Evolutionary conservation across 1,284 basidiomycete genomes (phyloP), one percentile per base, ranked within the genome.

Genomic region (Leccinum griseonigrum): DNA sequence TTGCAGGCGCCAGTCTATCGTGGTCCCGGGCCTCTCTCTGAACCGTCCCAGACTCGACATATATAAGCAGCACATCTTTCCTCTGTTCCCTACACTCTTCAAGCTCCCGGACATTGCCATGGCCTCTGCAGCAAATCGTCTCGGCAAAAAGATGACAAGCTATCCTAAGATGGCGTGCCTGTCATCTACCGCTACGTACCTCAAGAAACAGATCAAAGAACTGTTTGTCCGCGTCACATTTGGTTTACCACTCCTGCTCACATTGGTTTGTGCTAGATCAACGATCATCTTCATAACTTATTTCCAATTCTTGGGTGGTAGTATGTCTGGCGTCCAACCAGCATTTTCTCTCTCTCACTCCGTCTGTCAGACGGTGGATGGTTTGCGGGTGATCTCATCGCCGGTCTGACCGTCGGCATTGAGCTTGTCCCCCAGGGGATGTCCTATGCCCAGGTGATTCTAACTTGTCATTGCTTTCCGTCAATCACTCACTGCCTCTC

Each of bases 371-470:
- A 93, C 74, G 61, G 85, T 46, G 86, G 84, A 34, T 92, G 90
- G 90, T 71, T 88, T 3, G 82, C 81, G 22, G 89, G 94, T 55
- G 95, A 97, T 76, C 71, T 96, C 32, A 86, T 97, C 67, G 94
- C 95, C 60, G 91, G 94, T 60, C 77, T 97, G 56, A 97, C 95
- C 0, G 94, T 97, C 63, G 95, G 95, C 46, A 88, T 95, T 68
- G 95, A 97, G 6, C 80, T 95, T 29, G 93, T 97, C 9, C 95
- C 95, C 0, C 94, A 97, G 74, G 81, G 86, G 67, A 92, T 92
- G 90, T 91, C 90, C 2, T 92, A 92, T 71, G 90, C 90, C 40
- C 78, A 82, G 76, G 88, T 87, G 72, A 32, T 68, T 67, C 14
- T 50, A 32, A 6, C 28, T 32, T 40, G 40, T 10, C 14, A 22